Conservation (phyloP, 208 protist species). For the Wallacemonas rigidus region DNA sequence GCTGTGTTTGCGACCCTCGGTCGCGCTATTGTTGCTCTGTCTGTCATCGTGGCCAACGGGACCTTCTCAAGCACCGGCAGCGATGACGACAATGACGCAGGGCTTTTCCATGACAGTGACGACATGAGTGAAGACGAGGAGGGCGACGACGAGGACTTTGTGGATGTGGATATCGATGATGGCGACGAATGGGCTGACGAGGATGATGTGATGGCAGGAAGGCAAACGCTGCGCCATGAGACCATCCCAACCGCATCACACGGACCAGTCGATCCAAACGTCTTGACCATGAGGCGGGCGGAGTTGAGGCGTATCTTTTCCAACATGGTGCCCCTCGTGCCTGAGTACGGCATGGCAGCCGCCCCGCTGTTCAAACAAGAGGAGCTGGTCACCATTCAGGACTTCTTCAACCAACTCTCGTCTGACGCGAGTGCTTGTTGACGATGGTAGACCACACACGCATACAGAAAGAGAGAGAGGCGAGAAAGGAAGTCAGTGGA, state of each 20-base stretch:
- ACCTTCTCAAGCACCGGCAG: neutral
- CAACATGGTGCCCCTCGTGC: slow-evolving; percentile 23
- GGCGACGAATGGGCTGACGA: slow-evolving; percentile 26
- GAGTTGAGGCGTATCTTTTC: slow-evolving; percentile 17
- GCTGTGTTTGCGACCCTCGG: slow-evolving; percentile 39
- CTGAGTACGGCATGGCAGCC: slow-evolving; percentile 12
- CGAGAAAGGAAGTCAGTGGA: neutral
- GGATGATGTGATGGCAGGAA: slow-evolving; percentile 11
- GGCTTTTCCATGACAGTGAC: slow-evolving; percentile 21
- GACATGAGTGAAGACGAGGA: slow-evolving; percentile 23
- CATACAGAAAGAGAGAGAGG: too few relatives aligned
- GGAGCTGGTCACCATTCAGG: slow-evolving; percentile 19
- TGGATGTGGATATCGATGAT: slow-evolving; percentile 22
- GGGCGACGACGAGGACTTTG: slow-evolving; percentile 22
- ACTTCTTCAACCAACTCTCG: neutral
- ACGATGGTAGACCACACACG: too few relatives aligned
- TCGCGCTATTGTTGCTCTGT: slow-evolving; percentile 28
- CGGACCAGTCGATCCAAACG: neutral
- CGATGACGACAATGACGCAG: slow-evolving; percentile 19
- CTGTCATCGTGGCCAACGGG: slow-evolving; percentile 6
- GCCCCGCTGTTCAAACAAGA: slow-evolving; percentile 18
- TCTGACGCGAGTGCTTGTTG: neutral
- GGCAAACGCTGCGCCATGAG: neutral
- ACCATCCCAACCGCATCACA: neutral
- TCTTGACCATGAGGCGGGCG: neutral